phyloP scores from a whole-genome alignment of 163 green algal species.

The Coccomyxa subellipsoidea region DNA sequence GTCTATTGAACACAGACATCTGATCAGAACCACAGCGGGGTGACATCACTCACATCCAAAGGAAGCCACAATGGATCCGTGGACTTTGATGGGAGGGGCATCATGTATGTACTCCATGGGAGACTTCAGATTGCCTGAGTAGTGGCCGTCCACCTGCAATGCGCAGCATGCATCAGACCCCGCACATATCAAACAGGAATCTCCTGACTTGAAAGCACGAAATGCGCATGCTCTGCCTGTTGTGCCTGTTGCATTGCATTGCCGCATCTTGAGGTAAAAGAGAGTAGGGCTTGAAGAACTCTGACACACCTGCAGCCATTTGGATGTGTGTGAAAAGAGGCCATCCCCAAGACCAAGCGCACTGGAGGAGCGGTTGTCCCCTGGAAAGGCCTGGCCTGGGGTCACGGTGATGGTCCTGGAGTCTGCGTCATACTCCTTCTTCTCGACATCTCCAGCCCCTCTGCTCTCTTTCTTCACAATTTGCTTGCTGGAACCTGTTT shows the following conservation, averaged over 20 bases:
- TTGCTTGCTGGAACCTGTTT: neutral
- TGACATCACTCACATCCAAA: conserved; percentile 81
- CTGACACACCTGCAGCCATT: conserved; percentile 82
- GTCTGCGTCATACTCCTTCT: neutral
- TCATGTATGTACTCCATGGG: conserved; percentile 79
- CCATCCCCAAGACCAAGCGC: conserved; percentile 73
- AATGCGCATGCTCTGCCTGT: neutral
- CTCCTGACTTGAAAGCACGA: neutral
- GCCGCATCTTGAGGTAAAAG: no score
- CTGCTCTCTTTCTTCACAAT: neutral
- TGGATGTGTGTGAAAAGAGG: conserved; percentile 74
- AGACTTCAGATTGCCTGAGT: conserved; percentile 51
- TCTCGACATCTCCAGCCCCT: neutral
- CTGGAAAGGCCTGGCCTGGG: conserved; percentile 47
- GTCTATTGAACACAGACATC: no score
- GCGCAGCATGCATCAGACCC: neutral
- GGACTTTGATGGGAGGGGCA: conserved; percentile 76
- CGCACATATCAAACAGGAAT: neutral
- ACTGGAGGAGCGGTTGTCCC: conserved; percentile 73
- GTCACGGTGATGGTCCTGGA: conserved; percentile 6
- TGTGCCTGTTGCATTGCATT: neutral
- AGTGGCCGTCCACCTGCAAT: neutral
- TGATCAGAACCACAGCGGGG: no score
- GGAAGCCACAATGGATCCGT: conserved; percentile 72
- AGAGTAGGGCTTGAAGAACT: no score